Evolutionary conservation across 2,329 filamentous ascomycete genomes (phyloP).

Genomic region (Apiospora saccharicola): DNA sequence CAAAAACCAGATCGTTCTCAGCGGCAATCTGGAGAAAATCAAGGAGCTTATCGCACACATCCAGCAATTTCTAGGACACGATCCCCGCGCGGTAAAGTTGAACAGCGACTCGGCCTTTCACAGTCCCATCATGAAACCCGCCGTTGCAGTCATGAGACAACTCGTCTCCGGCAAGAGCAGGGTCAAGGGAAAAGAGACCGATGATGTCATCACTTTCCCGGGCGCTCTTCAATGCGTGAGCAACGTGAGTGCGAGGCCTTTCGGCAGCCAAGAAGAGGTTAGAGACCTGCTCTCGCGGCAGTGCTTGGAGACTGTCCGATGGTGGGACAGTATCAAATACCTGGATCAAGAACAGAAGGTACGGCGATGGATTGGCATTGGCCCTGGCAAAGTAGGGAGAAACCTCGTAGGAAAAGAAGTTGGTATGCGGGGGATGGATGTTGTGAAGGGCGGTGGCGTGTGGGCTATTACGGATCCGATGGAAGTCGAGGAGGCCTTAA

Average conservation of each 20-base stretch:
- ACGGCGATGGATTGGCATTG: conserved; percentile 87
- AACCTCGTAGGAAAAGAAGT: conserved; percentile 97
- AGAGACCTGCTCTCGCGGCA: conserved; percentile 81
- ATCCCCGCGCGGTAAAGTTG: conserved; percentile 84
- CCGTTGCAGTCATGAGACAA: conserved; percentile 74
- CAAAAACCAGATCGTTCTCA: conserved; percentile 95
- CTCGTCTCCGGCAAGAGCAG: conserved; percentile 68
- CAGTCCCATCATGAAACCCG: conserved; percentile 89
- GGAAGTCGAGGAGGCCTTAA: conserved; percentile 74
- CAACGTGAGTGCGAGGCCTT: conserved; percentile 85
- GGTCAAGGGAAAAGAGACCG: conserved; percentile 58
- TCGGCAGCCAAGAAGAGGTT: conserved; percentile 74
- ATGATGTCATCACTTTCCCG: conserved; percentile 78
- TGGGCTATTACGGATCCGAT: conserved; percentile 88
- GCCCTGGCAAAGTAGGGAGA: conserved; percentile 90
- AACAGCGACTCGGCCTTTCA: conserved; percentile 92
- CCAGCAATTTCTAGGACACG: conserved; percentile 88
- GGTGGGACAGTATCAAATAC: conserved; percentile 94
- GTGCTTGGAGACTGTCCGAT: conserved; percentile 89
- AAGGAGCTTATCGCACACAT: conserved; percentile 83
- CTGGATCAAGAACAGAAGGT: conserved; percentile 85
- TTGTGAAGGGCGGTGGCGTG: conserved; percentile 87
- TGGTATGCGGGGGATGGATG: conserved; percentile 79
- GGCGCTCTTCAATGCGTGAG: conserved; percentile 80
- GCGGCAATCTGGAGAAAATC: conserved; percentile 85